phyloP scores from a whole-genome alignment of 495 filamentous ascomycete genomes.

The Talaromyces borbonicus region DNA sequence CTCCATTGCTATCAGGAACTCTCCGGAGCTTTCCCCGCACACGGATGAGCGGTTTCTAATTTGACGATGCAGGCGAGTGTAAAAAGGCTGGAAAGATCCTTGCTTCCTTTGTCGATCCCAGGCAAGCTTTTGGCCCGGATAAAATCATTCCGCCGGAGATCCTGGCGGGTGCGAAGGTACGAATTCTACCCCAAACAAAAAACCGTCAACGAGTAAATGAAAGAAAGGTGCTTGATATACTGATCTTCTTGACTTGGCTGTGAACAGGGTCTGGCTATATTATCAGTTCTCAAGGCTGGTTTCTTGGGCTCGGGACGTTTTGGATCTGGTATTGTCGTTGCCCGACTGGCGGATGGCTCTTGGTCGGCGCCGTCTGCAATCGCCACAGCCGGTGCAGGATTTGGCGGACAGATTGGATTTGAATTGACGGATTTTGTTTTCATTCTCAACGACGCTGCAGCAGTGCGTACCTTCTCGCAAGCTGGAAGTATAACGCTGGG shows the following conservation, averaged over 20 bases:
- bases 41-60: constrained; percentile 20
- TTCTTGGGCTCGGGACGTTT: constrained; percentile 90
- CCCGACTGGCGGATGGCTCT: constrained; percentile 77
- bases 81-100: constrained; percentile 90
- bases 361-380: constrained; percentile 96
- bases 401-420: constrained; percentile 95
- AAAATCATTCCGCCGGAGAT: constrained; percentile 93
- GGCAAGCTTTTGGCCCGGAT: constrained; percentile 90
- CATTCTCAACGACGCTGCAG: constrained; percentile 86
- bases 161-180: constrained; percentile 81
- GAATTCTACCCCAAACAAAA: background rate
- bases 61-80: constrained; percentile 55
- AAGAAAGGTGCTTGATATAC: background rate
- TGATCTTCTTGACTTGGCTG: background rate
- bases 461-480: constrained; percentile 92
- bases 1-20: constrained; percentile 9
- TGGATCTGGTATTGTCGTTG: constrained; percentile 88
- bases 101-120: constrained; percentile 87
- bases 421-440: constrained; percentile 98
- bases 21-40: constrained; percentile 27
- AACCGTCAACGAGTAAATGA: background rate
- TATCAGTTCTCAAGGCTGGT: constrained; percentile 92
- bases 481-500: constrained; percentile 82
- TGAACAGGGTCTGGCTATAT: constrained; percentile 75
- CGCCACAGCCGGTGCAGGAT: constrained; percentile 79